Conservation (phyloP, 768 basidiomycete genomes). For the Tephrocybe rancida region DNA sequence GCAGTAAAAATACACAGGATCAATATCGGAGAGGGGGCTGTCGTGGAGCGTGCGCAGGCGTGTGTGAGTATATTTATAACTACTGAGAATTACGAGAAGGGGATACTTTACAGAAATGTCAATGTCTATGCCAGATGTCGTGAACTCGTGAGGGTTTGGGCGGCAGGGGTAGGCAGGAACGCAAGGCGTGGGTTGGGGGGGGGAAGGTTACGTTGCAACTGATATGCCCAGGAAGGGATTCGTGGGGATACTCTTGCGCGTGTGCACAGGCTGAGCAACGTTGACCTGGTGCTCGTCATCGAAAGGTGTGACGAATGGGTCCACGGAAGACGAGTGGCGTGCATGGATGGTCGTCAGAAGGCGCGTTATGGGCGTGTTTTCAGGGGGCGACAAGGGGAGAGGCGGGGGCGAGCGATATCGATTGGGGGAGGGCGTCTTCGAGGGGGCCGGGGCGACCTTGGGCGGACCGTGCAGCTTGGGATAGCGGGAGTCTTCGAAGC, state of each 20-base stretch:
- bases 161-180: neutral
- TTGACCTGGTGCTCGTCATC: conserved; percentile 62
- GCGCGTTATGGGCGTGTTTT: conserved; percentile 42
- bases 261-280: conserved; percentile 22
- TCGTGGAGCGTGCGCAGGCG: neutral
- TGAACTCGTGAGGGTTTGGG: neutral
- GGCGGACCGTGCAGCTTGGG: conserved; percentile 5
- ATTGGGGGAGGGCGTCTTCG: conserved; percentile 1
- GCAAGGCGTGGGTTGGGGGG: neutral
- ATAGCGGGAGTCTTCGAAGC: conserved; percentile 26
- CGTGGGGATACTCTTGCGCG: conserved; percentile 48
- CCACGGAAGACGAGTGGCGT: conserved; percentile 40
- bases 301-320: conserved; percentile 79
- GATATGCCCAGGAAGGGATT: conserved; percentile 46
- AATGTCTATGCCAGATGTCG: neutral
- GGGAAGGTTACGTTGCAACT: conserved; percentile 7
- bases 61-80: neutral
- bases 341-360: conserved; percentile 46
- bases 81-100: neutral
- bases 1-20: conserved; percentile 6
- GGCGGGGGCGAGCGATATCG: conserved; percentile 9
- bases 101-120: neutral
- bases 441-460: neutral
- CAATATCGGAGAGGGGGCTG: neutral
- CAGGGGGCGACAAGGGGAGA: conserved; percentile 16